Evolutionary conservation across 495 filamentous ascomycete genomes (phyloP).

Genomic region (Aspergillus ellipticus): DNA sequence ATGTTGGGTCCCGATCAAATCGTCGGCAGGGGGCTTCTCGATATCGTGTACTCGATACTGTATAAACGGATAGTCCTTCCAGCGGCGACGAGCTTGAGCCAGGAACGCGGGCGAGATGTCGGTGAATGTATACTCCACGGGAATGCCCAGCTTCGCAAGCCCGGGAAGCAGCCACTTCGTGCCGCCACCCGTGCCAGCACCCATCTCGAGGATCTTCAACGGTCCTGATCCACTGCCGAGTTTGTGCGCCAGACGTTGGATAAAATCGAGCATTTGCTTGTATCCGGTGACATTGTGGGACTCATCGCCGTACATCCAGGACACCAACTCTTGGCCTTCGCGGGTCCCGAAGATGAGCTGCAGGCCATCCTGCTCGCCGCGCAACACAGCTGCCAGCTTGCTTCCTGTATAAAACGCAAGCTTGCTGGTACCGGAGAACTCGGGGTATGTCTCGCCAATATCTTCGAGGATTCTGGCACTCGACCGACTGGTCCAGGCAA

Average conservation of each 20-base stretch:
- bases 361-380: slow-evolving; percentile 42
- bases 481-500: slow-evolving; percentile 27
- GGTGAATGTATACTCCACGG: slow-evolving; percentile 49
- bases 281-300: slow-evolving; percentile 36
- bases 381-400: slow-evolving; percentile 39
- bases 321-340: slow-evolving; percentile 43
- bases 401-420: slow-evolving; percentile 43
- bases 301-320: slow-evolving; percentile 42
- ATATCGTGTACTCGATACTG: slow-evolving; percentile 44
- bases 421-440: slow-evolving; percentile 32
- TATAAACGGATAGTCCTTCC: slow-evolving; percentile 43
- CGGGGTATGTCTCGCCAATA: slow-evolving; percentile 34
- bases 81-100: slow-evolving; percentile 32
- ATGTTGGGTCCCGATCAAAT: slow-evolving; percentile 37
- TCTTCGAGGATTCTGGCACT: slow-evolving; percentile 33
- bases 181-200: slow-evolving; percentile 44
- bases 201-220: slow-evolving; percentile 44
- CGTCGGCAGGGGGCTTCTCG: slow-evolving; percentile 32
- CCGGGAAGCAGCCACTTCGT: slow-evolving; percentile 35
- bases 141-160: slow-evolving; percentile 30
- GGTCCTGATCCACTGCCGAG: slow-evolving; percentile 12
- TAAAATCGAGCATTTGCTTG: slow-evolving; percentile 43
- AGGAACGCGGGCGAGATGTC: slow-evolving; percentile 46
- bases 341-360: slow-evolving; percentile 45
- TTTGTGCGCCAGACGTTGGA: slow-evolving; percentile 28